Conservation (phyloP, 1,284 basidiomycete genomes). For the Golubevia pallescens region DNA sequence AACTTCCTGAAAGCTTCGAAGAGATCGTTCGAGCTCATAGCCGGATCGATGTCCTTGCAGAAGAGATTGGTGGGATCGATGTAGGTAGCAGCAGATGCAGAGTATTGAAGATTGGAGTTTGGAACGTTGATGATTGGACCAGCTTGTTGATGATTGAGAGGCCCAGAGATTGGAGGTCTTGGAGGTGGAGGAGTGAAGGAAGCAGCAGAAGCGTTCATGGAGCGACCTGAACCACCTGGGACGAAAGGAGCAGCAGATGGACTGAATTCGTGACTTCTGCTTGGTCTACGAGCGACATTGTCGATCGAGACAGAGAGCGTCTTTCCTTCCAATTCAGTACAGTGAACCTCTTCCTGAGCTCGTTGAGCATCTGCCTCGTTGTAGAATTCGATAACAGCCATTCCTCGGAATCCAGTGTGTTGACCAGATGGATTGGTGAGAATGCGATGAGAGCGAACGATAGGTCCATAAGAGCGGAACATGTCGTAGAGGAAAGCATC, state of each 20-base stretch:
- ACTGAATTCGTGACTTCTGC: conserved; percentile 25
- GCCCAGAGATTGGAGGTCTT: not conserved
- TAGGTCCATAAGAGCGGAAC: conserved; percentile 44
- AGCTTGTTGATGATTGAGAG: conserved; percentile 11
- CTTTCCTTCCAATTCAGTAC: conserved; percentile 39
- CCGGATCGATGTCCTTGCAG: conserved; percentile 49
- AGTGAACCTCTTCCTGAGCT: conserved; percentile 46
- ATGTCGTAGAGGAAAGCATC: conserved; percentile 42
- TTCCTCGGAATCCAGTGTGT: conserved; percentile 50
- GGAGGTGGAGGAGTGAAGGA: conserved; percentile 30
- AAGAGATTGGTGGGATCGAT: conserved; percentile 58
- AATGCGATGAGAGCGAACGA: conserved; percentile 34
- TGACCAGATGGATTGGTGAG: conserved; percentile 39
- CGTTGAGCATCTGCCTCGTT: conserved; percentile 34
- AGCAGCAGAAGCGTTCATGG: conserved; percentile 34
- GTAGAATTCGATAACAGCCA: conserved; percentile 41
- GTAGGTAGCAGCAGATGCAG: conserved; percentile 34
- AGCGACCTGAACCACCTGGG: conserved; percentile 11
- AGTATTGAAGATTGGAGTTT: conserved; percentile 38
- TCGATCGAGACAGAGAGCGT: conserved; percentile 47
- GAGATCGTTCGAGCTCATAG: conserved; percentile 33
- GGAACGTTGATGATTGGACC: conserved; percentile 19
- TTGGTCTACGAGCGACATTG: conserved; percentile 11
- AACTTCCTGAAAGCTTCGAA: conserved; percentile 38
- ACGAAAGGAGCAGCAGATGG: conserved; percentile 37